phyloP scores from a whole-genome alignment of 2,329 filamentous ascomycete species.

The Dothideomycetes sp. region DNA sequence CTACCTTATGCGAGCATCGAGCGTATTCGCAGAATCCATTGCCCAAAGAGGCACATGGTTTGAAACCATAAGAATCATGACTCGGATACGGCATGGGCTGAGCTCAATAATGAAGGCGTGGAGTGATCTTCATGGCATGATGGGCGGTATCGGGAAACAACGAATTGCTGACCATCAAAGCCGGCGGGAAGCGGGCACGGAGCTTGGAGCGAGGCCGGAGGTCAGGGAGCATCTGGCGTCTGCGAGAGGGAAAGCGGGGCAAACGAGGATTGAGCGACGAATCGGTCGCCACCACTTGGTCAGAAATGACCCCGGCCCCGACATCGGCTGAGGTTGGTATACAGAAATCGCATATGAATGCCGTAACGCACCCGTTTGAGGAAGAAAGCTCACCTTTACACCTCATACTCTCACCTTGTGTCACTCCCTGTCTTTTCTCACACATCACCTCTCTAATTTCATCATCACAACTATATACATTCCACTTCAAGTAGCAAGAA shows the following conservation, averaged over 20 bases:
- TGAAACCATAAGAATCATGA: no score
- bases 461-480: not conserved
- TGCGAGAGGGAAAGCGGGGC: not conserved
- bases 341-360: not conserved
- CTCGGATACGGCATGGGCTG: no score
- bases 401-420: not conserved
- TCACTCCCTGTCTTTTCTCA: not conserved
- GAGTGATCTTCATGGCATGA: not conserved
- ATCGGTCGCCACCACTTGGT: not conserved
- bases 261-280: not conserved
- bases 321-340: not conserved
- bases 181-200: no score
- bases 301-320: not conserved
- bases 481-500: not conserved
- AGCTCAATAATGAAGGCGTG: no score
- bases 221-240: no score
- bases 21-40: no score
- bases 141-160: not conserved
- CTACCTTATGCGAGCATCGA: no score
- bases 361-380: not conserved
- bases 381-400: not conserved
- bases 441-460: not conserved
- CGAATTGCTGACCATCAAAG: not conserved
- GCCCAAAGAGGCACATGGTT: no score
- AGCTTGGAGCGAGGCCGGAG: no score